Evolutionary conservation across 2,329 filamentous ascomycete species (phyloP), one percentile per base, ranked within the genome.

Genomic region (Verticillium tricorpus): DNA sequence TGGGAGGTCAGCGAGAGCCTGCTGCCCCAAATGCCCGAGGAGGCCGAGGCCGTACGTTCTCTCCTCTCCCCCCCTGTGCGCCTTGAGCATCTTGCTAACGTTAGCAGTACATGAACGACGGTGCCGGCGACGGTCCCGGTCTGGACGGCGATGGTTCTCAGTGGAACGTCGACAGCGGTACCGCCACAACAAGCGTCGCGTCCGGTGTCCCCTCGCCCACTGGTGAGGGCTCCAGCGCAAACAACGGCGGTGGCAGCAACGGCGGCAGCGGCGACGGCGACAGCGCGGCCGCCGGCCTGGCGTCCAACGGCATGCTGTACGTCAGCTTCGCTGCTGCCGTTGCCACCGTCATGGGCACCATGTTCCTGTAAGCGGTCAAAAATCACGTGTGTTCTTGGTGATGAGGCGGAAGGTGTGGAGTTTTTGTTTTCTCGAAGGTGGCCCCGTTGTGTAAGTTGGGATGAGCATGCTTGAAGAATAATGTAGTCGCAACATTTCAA

Each of bases 101-200:
- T 28, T 6, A 12, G 22, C 57, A 82, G 77, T 85, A 77, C 75
- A 81, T 87, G 78, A 77, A 73, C 34, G 69, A 76, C 8, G 84
- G 84, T 68, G 83, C 83, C 56, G 84, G 84, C 35, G 68, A 70
- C 1, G 84, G 83, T 2, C 82, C 82, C 14, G 84, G 84, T 65
- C 77, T 86, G 17, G 73, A 72, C 4, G 83, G 83, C 7, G 67
- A 71, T 19, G 84, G 84, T 31, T 87, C 84, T 25, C 84, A 86
- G 75, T 77, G 80, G 57, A 77, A 80, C 14, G 76, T 74, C 5
- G 78, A 75, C 68, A 75, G 77, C 60, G 77, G 80, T 54, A 79
- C 79, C 19, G 80, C 81, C 39, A 81, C 80, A 14, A 76, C 76
- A 35, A 73, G 74, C 58, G 76, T 76, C 37, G 56, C 67, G 1